Evolutionary conservation across 495 filamentous ascomycete genomes (phyloP).

Genomic region (Geoglossum glabrum): DNA sequence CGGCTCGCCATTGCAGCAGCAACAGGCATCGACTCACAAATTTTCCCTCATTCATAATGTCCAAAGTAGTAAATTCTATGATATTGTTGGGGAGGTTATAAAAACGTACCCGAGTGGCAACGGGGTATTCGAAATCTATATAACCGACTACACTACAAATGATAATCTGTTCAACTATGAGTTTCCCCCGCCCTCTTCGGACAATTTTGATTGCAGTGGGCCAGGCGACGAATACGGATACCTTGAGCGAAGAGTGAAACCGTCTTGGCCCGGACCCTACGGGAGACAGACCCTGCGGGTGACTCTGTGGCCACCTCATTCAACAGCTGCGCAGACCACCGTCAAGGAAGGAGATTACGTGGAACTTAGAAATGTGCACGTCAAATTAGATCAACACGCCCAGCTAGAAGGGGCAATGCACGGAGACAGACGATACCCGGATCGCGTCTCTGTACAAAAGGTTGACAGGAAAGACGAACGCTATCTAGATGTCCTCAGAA

Average conservation of each 20-base stretch:
- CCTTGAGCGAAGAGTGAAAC: constrained; percentile 15
- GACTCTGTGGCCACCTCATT: constrained; percentile 52
- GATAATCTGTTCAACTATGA: constrained; percentile 35
- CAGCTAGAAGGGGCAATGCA: constrained; percentile 56
- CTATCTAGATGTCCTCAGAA: constrained; percentile 37
- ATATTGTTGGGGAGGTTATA: constrained; percentile 60
- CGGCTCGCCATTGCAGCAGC: not conserved
- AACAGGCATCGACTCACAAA: constrained; percentile 20
- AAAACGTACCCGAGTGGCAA: constrained; percentile 33
- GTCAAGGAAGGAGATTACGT: constrained; percentile 41
- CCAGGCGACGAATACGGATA: constrained; percentile 33
- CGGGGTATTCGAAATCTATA: constrained; percentile 39
- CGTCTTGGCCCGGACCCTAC: constrained; percentile 56
- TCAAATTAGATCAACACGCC: constrained; percentile 31
- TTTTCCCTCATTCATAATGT: constrained; percentile 48
- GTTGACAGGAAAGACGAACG: constrained; percentile 29
- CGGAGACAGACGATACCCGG: constrained; percentile 31
- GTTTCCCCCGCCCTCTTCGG: constrained; percentile 17
- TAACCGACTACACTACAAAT: constrained; percentile 77
- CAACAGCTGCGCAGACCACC: constrained; percentile 29
- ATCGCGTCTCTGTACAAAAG: constrained; percentile 32
- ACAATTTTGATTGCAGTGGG: constrained; percentile 16
- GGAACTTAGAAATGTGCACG: constrained; percentile 46
- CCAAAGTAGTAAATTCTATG: constrained; percentile 32
- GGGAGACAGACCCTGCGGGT: constrained; percentile 56